phyloP scores from a whole-genome alignment of 352 stramenopile species.

The Phytophthora palmivora region DNA sequence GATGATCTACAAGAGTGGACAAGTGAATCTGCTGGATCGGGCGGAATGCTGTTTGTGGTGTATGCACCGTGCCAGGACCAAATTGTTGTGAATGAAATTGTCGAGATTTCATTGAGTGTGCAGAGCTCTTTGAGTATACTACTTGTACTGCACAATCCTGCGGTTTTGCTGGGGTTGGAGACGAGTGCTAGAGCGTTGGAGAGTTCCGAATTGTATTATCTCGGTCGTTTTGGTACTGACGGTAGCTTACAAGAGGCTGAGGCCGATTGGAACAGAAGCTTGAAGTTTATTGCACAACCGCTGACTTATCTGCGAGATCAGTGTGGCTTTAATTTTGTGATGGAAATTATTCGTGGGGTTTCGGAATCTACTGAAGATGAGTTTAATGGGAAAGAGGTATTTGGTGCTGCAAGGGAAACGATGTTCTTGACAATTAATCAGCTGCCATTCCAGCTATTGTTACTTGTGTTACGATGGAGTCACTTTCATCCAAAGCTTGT shows the following conservation, averaged over 20 bases:
- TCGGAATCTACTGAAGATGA: background rate
- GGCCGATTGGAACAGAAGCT: constrained; percentile 7
- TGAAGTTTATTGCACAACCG: constrained; percentile 32
- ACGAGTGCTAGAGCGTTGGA: background rate
- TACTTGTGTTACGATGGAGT: constrained; percentile 75
- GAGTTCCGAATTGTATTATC: constrained; percentile 12
- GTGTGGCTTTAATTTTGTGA: constrained; percentile 62
- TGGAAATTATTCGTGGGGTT: constrained; percentile 54
- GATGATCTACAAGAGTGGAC: constrained; percentile 13
- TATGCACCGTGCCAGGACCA: constrained; percentile 24
- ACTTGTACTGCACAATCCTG: constrained; percentile 28
- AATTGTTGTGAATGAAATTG: constrained; percentile 8
- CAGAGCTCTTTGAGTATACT: constrained; percentile 8
- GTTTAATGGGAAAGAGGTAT: background rate
- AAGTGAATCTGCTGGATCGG: background rate
- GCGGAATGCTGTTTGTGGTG: constrained; percentile 26
- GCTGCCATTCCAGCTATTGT: constrained; percentile 73
- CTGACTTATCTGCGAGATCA: constrained; percentile 51
- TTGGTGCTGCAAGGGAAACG: constrained; percentile 8
- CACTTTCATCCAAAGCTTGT: constrained; percentile 69
- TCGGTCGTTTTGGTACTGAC: constrained; percentile 1
- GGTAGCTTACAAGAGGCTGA: background rate
- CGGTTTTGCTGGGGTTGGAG: constrained; percentile 20
- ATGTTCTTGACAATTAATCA: constrained; percentile 52
- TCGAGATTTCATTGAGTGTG: constrained; percentile 2